Percentiles rank a stretch among this genome's conserved stretches.
Conservation (phyloP, 1,284 basidiomycete species). For the Ustilago lituana region DNA sequence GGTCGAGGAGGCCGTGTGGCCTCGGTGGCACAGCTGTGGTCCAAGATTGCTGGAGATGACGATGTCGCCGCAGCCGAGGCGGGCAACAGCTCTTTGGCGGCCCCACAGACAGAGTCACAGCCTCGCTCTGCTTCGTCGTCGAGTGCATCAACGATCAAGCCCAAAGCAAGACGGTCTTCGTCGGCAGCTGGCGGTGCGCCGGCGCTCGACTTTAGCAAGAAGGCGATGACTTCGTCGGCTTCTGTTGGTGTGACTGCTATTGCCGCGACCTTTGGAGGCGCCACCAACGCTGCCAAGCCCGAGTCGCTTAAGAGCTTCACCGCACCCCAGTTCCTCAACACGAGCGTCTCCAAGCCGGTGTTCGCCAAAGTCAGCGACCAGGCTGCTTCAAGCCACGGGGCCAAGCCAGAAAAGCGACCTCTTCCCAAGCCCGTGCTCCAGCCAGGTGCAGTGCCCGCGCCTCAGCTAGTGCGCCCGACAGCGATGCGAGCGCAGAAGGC, state of each 20-base stretch:
- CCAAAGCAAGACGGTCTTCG: slow-evolving; percentile 44
- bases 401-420: slow-evolving; percentile 29
- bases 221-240: slow-evolving; percentile 16
- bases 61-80: slow-evolving; percentile 12
- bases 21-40: slow-evolving; percentile 79
- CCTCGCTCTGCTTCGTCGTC: slow-evolving; percentile 32
- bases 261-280: slow-evolving; percentile 26
- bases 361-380: slow-evolving; percentile 26
- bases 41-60: slow-evolving; percentile 64
- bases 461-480: slow-evolving; percentile 30
- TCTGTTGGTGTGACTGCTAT: slow-evolving; percentile 27
- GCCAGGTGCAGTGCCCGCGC: slow-evolving; percentile 31
- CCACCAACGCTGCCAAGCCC: slow-evolving; percentile 12
- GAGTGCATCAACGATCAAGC: slow-evolving; percentile 48
- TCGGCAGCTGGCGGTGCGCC: slow-evolving; percentile 42
- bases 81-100: slow-evolving; percentile 8
- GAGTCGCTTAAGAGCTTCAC: slow-evolving; percentile 40
- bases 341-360: slow-evolving; percentile 34
- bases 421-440: slow-evolving; percentile 36
- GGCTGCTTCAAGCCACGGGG: background rate
- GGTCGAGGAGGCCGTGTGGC: slow-evolving; percentile 80
- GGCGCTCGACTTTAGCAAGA: slow-evolving; percentile 58
- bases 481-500: slow-evolving; percentile 29
- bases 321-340: slow-evolving; percentile 54
- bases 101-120: slow-evolving; percentile 6